Percentiles rank a stretch among this genome's conserved stretches.
Evolutionary conservation across 306 rosid genomes (phyloP).

Genomic region (Malus fusca): DNA sequence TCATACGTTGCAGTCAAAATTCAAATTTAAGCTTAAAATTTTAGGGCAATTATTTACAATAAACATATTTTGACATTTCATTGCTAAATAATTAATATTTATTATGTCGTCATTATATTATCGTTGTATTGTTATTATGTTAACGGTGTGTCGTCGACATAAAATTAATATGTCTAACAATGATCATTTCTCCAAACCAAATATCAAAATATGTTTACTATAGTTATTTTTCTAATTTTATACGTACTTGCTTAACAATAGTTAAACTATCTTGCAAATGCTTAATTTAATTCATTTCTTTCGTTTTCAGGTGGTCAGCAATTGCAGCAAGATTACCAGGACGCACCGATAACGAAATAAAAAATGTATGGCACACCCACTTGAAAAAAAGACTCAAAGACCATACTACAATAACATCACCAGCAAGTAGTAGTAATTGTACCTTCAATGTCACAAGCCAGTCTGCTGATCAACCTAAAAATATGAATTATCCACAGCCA

Average conservation of each 20-base stretch:
- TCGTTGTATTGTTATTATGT: no score
- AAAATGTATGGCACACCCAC: conserved; percentile 95
- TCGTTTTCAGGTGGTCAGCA: conserved; percentile 77
- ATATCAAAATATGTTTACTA: no score
- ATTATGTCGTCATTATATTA: no score
- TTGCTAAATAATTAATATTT: no score
- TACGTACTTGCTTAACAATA: background rate
- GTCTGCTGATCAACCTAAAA: conserved; percentile 22
- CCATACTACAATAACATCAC: background rate
- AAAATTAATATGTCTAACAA: no score
- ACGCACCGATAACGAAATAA: conserved; percentile 86
- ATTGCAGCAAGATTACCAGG: conserved; percentile 89
- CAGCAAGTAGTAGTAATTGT: background rate
- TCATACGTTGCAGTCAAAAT: background rate
- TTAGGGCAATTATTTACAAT: background rate
- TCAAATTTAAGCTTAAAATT: background rate
- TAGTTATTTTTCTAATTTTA: no score
- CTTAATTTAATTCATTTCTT: background rate
- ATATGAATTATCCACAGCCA: conserved; percentile 15
- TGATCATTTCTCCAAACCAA: no score
- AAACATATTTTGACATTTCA: no score
- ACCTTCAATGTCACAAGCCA: conserved; percentile 33
- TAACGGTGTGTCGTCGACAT: no score
- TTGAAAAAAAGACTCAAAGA: conserved; percentile 61
- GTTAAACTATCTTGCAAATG: background rate